Base-by-base conservation (phyloP, 2,329 filamentous ascomycete species). In the Aaosphaeria pasadenensis region DNA sequence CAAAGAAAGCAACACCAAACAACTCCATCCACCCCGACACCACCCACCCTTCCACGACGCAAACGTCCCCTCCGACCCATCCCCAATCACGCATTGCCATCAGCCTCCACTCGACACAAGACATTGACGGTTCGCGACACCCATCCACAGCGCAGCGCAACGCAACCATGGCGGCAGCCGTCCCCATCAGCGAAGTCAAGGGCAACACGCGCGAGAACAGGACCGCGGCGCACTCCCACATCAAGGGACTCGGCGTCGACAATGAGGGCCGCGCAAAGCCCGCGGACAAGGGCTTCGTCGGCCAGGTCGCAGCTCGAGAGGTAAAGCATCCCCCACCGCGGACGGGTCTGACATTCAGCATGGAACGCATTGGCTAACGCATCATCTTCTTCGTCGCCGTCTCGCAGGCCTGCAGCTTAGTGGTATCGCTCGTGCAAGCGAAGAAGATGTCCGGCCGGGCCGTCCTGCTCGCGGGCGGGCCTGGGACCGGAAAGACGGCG, bases 401-500 rank as follows among this genome's bases (percentile, higher is more conserved):
- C 17, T 38, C 30, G 17, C 57, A 91, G 90, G 94, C 94, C 68
- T 95, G 89, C 67, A 94, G 94, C 70, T 86, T 99, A 39, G 89
- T 99, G 38, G 94, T 97, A 66, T 94, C 97, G 69, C 80, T 99
- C 56, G 95, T 99, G 70, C 88, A 88, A 70, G 86, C 89, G 51
- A 95, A 96, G 78, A 97, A 95, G 77, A 96, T 99, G 92, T 89
- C 92, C 6, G 94, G 94, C 44, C 85, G 94, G 60, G 94, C 92
- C 51, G 91, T 99, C 45, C 74, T 99, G 60, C 83, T 99, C 45
- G 92, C 94, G 43, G 94, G 94, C 62, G 94, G 94, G 6, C 94
- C 94, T 30, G 94, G 65, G 52, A 97, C 94, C 1, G 94, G 94
- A 71, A 99, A 99, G 79, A 99, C 94, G 30, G 94, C 94, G 30